These are phyloP conservation scores for Beta vulgaris DNA, from an alignment of 148 eudicot species.

Conservation along the genomic window DNA sequence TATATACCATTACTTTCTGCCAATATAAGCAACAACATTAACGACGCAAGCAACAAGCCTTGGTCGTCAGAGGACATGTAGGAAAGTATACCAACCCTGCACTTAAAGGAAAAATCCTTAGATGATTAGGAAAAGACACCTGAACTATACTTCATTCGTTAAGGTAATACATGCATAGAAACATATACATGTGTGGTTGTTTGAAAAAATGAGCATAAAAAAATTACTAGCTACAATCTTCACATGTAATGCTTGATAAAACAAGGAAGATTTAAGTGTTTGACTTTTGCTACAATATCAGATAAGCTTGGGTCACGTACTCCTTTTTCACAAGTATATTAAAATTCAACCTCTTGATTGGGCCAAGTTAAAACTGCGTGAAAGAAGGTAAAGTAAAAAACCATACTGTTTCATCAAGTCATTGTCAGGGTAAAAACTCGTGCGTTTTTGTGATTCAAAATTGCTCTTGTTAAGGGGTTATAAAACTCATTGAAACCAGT, in stretches of 20 bases:
- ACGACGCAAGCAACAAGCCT: conserved; percentile 36
- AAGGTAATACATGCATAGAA: too few relatives aligned
- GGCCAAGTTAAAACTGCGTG: too few relatives aligned
- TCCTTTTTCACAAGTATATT: too few relatives aligned
- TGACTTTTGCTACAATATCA: not conserved
- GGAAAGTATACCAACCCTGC: conserved; percentile 47
- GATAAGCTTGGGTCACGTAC: not conserved
- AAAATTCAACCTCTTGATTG: too few relatives aligned
- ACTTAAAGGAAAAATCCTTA: conserved; percentile 16
- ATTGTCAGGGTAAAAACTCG: too few relatives aligned
- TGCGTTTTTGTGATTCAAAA: too few relatives aligned
- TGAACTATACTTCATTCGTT: too few relatives aligned
- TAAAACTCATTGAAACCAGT: too few relatives aligned
- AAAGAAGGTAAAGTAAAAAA: too few relatives aligned
- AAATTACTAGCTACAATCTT: not conserved
- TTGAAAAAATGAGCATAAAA: conserved; percentile 1
- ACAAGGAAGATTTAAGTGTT: not conserved
- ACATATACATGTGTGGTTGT: too few relatives aligned
- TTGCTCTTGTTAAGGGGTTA: too few relatives aligned
- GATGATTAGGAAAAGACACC: not conserved
- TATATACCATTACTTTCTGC: conserved; percentile 46
- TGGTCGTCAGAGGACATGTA: conserved; percentile 40
- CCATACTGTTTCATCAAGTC: too few relatives aligned
- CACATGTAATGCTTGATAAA: not conserved
- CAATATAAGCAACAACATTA: conserved; percentile 48